phyloP scores from a whole-genome alignment of 352 stramenopile species.

The Blastocystis sp. region DNA sequence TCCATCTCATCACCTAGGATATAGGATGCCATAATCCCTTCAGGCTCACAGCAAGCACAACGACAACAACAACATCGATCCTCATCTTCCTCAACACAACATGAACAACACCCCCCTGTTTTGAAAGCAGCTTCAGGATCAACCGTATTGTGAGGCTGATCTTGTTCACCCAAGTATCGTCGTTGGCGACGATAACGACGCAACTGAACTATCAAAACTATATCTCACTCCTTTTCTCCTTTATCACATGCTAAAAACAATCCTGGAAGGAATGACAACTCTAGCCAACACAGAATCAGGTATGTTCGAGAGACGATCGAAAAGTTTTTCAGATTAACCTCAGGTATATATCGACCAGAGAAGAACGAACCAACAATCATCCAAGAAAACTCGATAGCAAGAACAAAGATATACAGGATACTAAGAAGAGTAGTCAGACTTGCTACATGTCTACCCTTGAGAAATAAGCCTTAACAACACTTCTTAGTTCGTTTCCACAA shows the following conservation, averaged over 20 bases:
- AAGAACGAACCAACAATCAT: conserved; percentile 15
- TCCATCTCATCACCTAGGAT: background rate
- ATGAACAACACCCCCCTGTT: conserved; percentile 26
- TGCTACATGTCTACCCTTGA: background rate
- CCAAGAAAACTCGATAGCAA: conserved; percentile 35
- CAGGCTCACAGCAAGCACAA: conserved; percentile 32
- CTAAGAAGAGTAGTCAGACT: conserved; percentile 4
- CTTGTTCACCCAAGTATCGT: background rate
- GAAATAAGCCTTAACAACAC: background rate
- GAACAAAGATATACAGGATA: conserved; percentile 27
- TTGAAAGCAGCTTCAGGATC: background rate
- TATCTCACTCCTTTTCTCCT: background rate
- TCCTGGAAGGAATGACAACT: background rate
- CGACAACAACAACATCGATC: conserved; percentile 32
- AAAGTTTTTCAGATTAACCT: background rate
- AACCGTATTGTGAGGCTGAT: background rate
- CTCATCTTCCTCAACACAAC: conserved; percentile 29
- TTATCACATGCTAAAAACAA: background rate
- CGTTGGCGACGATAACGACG: background rate
- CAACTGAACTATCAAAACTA: conserved; percentile 32
- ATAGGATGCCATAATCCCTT: background rate
- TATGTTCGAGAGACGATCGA: background rate
- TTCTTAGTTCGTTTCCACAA: background rate
- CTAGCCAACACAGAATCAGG: conserved; percentile 10
- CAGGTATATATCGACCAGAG: background rate